Base-by-base conservation (phyloP, 306 rosid genomes). In the Castanea mollissima region DNA sequence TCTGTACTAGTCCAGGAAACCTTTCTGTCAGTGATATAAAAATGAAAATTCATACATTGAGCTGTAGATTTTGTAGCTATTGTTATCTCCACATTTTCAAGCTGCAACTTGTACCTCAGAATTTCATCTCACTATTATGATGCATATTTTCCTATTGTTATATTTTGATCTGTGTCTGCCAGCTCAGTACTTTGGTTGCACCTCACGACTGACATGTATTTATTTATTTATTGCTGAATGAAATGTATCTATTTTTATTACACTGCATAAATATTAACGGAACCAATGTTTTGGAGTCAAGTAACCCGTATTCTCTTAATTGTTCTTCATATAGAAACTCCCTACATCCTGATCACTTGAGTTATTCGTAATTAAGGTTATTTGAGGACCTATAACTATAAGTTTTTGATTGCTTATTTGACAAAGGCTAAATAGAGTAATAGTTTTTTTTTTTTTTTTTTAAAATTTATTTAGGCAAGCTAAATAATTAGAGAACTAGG, bases 401-500 rank as follows among this genome's bases (percentile, higher is more conserved):
- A 35, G 23, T 31, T 32, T 2, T 64, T 64, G 46, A 64, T 64
- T 60, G 67, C 25, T 23, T 29, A 29, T 29, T 63, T 14, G 69
- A 63, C 44, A 29, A 63, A 31, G 19, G 69, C 38, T 63, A 27
- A 7, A 31, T 29, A 31, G 4, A 31, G 2, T 16, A 29, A 6
- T 3, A 16, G 1, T 15, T 14, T 23, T 23, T 23, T 23, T 23
- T 23, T 23, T 29, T 19, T 67, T 6, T 34, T 34, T 34, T 0
- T 5, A 0, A 38, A 35, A 38, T 1, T 38, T 38, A 38, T 38
- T 67, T 46, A 32, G 27, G 1, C 35, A 35, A 64, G 23, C 49
- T 64, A 64, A 68, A 68, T 35, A 35, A 68, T 68, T 34, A 68
- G 38, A 68, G 51, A n/a, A 11, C 72, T 68, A 35, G 72, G 71